These are phyloP conservation scores for Fusarium dlaminii DNA, from an alignment of 2,329 filamentous ascomycete species.

Conservation along the genomic window DNA sequence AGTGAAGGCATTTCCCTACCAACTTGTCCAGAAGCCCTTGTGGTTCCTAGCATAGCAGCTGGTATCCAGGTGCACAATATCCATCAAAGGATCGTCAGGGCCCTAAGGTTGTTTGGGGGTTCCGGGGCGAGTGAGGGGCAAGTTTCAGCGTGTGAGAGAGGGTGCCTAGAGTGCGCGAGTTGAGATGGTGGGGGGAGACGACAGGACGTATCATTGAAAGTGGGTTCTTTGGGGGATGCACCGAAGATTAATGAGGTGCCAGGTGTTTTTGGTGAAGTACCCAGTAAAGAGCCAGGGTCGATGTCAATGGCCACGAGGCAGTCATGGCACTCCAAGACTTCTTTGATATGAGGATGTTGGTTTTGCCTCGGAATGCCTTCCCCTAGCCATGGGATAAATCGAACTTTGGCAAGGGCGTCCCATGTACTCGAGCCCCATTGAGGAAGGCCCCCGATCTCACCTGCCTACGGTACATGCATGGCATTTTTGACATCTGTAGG, in stretches of 20 bases:
- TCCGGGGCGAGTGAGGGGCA: constrained; percentile 28
- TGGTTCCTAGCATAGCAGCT: background rate
- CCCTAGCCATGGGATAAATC: background rate
- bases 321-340: background rate
- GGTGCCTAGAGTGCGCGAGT: background rate
- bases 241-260: background rate
- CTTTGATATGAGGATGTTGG: background rate
- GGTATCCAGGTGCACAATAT: constrained; percentile 12
- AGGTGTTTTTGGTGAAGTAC: background rate
- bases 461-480: constrained; percentile 23
- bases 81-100: constrained; percentile 39
- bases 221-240: constrained; percentile 12
- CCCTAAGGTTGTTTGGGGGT: constrained; percentile 28
- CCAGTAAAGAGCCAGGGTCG: background rate
- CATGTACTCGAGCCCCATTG: constrained; percentile 3
- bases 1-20: background rate
- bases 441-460: constrained; percentile 30
- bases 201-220: constrained; percentile 20
- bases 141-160: constrained; percentile 37
- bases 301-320: constrained; percentile 18
- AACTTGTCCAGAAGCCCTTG: background rate
- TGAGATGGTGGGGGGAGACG: constrained; percentile 19
- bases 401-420: constrained; percentile 2
- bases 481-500: constrained; percentile 5
- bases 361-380: constrained; percentile 18